Evolutionary conservation across 306 rosid species (phyloP).

Genomic region (Myrica gale): DNA sequence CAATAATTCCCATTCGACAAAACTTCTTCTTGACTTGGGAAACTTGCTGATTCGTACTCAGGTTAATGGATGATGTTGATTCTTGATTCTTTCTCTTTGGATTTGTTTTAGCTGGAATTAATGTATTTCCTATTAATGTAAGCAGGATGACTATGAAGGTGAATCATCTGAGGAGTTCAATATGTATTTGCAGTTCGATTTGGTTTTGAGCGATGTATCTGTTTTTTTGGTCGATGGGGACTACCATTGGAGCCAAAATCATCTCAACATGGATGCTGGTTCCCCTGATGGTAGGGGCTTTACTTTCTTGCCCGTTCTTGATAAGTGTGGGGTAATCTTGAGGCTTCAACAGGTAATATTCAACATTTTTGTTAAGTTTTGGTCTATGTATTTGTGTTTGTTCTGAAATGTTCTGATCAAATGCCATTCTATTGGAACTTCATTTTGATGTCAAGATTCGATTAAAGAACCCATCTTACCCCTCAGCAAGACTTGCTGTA

Average conservation of each 20-base stretch:
- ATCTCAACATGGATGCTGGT: slow-evolving; percentile 36
- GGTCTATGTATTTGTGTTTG: slow-evolving; percentile 1
- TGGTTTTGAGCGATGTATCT: slow-evolving; percentile 83
- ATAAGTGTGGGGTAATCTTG: slow-evolving; percentile 74
- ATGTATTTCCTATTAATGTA: slow-evolving; percentile 18
- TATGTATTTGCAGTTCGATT: slow-evolving; percentile 85
- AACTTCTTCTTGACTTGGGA: slow-evolving; percentile 91
- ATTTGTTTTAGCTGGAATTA: slow-evolving; percentile 15
- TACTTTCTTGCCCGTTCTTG: slow-evolving; percentile 74
- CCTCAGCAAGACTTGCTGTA: slow-evolving; percentile 79
- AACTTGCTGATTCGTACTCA: slow-evolving; percentile 74
- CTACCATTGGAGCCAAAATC: slow-evolving; percentile 66
- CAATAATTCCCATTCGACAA: slow-evolving; percentile 64
- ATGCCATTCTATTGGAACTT: slow-evolving; percentile 10
- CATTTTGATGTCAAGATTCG: slow-evolving; percentile 53
- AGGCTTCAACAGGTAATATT: slow-evolving; percentile 77
- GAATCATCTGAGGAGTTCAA: slow-evolving; percentile 55
- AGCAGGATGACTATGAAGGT: slow-evolving; percentile 64
- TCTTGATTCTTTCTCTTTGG: slow-evolving; percentile 13
- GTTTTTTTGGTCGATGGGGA: slow-evolving; percentile 97
- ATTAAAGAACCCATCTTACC: slow-evolving; percentile 63
- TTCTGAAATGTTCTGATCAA: not conserved
- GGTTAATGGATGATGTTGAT: slow-evolving; percentile 41
- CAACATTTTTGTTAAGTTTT: slow-evolving; percentile 20
- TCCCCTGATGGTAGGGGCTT: slow-evolving; percentile 32